Base-by-base conservation (phyloP, 2,329 filamentous ascomycete species). In the Xylaria polymorpha region DNA sequence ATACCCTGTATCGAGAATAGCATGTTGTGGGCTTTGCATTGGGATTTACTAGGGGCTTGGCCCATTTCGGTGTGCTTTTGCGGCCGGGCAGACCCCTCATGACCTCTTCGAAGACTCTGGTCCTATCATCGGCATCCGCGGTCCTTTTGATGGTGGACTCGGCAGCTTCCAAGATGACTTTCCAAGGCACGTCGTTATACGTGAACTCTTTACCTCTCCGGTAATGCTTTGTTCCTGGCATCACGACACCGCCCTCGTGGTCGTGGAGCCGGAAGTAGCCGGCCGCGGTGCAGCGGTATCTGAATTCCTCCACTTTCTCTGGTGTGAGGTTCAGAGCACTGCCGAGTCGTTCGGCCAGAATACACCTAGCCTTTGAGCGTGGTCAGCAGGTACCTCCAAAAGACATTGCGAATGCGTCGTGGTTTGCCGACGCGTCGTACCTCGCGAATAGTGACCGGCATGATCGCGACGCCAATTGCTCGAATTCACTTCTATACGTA, bases 141-240 rank as follows among this genome's bases (percentile, higher is more conserved):
- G 12, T 35, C 32, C 32, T 20, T 12, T 37, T 18, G 32, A 41
- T 57, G 2, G 2, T 9, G 53, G 22, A 37, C 32, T 57, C 53
- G 53, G 53, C 53, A 9, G 3, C 12, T 22, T 57, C 53, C 53
- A 41, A 15, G 25, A 57, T 57, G n/a, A 25, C 37, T 39, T 57
- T 39, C 53, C 25, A 57, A 43, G 53, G 53, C n/a, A 57, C 53
- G 32, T 57, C 53, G 25, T 57, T 35, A 57, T 37, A 41, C n/a
- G 53, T 57, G 37, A 4, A 39, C 53, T 43, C 18, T 3, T 14
- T 39, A 22, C 25, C 9, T 5, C 44, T 48, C 32, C 20, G 32
- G 53, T 20, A 57, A 57, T 57, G 20, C 20, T 57, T 57, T 5
- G 15, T 41, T n/a, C 53, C 53, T n/a, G 37, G 37, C 32, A 22